Evolutionary conservation across 2,329 filamentous ascomycete genomes (phyloP).

Genomic region (Setomelanomma holmii): DNA sequence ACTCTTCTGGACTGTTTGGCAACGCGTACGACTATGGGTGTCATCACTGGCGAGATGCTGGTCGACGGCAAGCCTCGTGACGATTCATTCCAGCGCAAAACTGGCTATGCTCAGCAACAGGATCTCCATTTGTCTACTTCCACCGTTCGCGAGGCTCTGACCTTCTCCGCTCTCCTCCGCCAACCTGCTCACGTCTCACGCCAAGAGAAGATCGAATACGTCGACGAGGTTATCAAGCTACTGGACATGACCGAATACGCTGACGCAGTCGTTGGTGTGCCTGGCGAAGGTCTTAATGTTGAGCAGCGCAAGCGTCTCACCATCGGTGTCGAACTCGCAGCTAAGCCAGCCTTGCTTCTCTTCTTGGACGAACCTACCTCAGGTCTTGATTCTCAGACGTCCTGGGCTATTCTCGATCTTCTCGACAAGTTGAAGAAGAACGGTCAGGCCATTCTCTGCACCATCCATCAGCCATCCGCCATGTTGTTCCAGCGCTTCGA

Average conservation of each 20-base stretch:
- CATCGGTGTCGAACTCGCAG: conserved; percentile 94
- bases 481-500: conserved; percentile 94
- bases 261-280: conserved; percentile 88
- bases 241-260: conserved; percentile 90
- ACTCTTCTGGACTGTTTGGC: conserved; percentile 87
- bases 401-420: conserved; percentile 88
- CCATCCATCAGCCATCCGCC: conserved; percentile 95
- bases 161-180: conserved; percentile 84
- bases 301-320: conserved; percentile 79
- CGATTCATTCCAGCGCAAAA: conserved; percentile 87
- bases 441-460: conserved; percentile 87
- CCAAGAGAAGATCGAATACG: conserved; percentile 83
- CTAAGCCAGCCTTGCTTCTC: conserved; percentile 85
- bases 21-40: conserved; percentile 85
- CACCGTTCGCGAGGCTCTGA: conserved; percentile 86
- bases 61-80: conserved; percentile 78
- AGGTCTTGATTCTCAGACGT: conserved; percentile 90
- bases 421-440: conserved; percentile 88
- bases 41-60: conserved; percentile 87
- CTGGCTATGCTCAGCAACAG: conserved; percentile 90
- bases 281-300: conserved; percentile 77
- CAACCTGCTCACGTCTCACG: conserved; percentile 77
- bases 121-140: conserved; percentile 85
- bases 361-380: conserved; percentile 97
- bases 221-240: conserved; percentile 88